Evolutionary conservation across 1,139 yeast genomes (phyloP).

Genomic region (Candida tropicalis): DNA sequence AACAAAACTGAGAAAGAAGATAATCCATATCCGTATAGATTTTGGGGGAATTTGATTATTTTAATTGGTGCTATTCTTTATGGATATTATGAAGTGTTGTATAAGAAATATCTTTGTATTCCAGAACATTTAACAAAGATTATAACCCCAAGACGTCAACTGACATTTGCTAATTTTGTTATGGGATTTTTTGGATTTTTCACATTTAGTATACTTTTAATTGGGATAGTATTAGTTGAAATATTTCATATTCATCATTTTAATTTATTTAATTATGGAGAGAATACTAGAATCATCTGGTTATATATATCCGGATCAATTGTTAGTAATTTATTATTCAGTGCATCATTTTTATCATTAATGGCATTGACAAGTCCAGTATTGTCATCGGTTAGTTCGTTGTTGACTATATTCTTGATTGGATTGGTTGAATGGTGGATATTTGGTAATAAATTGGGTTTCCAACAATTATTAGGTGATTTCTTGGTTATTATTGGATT

Average conservation of each 20-base stretch:
- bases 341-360: constrained; percentile 72
- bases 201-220: constrained; percentile 55
- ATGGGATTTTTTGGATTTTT: constrained; percentile 61
- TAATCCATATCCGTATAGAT: constrained; percentile 56
- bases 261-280: constrained; percentile 51
- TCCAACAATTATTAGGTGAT: constrained; percentile 58
- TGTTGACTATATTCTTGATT: constrained; percentile 76
- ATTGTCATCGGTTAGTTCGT: constrained; percentile 77
- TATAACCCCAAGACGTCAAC: constrained; percentile 51
- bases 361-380: constrained; percentile 90
- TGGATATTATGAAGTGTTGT: constrained; percentile 84
- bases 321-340: constrained; percentile 65
- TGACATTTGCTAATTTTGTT: constrained; percentile 49
- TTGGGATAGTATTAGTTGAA: constrained; percentile 53
- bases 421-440: constrained; percentile 77
- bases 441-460: constrained; percentile 58
- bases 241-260: constrained; percentile 61
- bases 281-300: constrained; percentile 43
- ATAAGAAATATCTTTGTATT: constrained; percentile 76
- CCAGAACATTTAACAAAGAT: constrained; percentile 53
- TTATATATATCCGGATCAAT: constrained; percentile 52
- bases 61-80: constrained; percentile 79
- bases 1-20: constrained; percentile 18
- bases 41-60: constrained; percentile 72
- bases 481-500: constrained; percentile 67